These are phyloP conservation scores for Annulohypoxylon maeteangense DNA, from an alignment of 495 filamentous ascomycete species.

Conservation along the genomic window DNA sequence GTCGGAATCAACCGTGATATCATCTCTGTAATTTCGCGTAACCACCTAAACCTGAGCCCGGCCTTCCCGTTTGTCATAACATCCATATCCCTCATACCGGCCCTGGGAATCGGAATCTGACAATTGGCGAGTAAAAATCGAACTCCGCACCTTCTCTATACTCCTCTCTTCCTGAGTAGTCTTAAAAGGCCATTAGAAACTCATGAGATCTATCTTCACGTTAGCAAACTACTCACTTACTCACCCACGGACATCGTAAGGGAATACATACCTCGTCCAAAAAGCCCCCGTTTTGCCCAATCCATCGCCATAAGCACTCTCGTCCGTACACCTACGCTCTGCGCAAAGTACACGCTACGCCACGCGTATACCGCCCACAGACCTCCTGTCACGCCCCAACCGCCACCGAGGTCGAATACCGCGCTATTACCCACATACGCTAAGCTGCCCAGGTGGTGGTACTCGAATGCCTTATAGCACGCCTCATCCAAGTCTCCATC, in stretches of 20 bases:
- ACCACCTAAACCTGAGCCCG: neutral
- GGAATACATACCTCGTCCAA: slow-evolving; percentile 85
- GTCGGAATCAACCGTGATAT: neutral
- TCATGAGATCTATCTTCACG: slow-evolving; percentile 68
- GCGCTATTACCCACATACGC: slow-evolving; percentile 98
- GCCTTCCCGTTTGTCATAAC: neutral
- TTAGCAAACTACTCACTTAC: slow-evolving; percentile 37
- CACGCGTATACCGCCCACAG: slow-evolving; percentile 95
- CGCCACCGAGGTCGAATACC: slow-evolving; percentile 83
- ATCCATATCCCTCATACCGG: neutral
- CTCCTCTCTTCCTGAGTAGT: neutral
- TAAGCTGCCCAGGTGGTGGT: slow-evolving; percentile 88
- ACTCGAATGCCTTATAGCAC: slow-evolving; percentile 95
- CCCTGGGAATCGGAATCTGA: neutral
- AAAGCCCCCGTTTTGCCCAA: slow-evolving; percentile 94
- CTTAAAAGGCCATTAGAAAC: slow-evolving; percentile 58
- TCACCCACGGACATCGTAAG: neutral
- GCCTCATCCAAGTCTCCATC: slow-evolving; percentile 94
- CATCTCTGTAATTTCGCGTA: neutral
- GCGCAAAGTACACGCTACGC: slow-evolving; percentile 96
- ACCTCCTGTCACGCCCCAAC: slow-evolving; percentile 82
- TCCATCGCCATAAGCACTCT: slow-evolving; percentile 95
- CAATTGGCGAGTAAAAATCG: too few species aligned
- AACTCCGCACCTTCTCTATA: neutral
- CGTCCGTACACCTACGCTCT: slow-evolving; percentile 95